These are phyloP conservation scores for Plantago ovata DNA, from an alignment of 257 asterid species.

Conservation along the genomic window DNA sequence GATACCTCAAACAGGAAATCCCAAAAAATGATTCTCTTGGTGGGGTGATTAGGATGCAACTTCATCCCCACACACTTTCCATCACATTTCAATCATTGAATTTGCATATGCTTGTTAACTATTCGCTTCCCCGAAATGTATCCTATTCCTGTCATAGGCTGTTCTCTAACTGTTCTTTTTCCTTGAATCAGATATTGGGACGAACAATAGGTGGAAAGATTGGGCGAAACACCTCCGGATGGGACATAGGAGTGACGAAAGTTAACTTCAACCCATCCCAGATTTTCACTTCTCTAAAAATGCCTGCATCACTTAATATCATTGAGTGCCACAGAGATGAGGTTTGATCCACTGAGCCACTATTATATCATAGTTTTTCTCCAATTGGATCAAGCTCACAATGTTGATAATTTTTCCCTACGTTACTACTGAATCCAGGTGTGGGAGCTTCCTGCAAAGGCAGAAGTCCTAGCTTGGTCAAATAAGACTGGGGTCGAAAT, in stretches of 20 bases:
- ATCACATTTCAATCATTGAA: background rate
- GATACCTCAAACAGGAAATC: background rate
- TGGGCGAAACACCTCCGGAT: conserved; percentile 64
- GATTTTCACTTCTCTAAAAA: conserved; percentile 43
- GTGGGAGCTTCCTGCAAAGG: conserved; percentile 68
- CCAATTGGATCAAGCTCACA: background rate
- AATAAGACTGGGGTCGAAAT: conserved; percentile 71
- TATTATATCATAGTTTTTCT: background rate
- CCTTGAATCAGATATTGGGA: conserved; percentile 52
- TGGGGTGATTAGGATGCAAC: background rate
- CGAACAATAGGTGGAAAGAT: conserved; percentile 80
- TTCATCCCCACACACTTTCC: background rate
- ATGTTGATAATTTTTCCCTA: background rate
- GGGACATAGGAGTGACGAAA: conserved; percentile 81
- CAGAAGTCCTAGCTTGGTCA: conserved; percentile 79
- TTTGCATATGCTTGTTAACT: background rate
- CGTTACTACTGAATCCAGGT: conserved; percentile 32
- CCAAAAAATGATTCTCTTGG: background rate
- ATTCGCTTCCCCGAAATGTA: background rate
- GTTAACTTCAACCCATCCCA: conserved; percentile 51
- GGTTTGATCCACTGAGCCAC: conserved; percentile 33
- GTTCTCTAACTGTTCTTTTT: background rate
- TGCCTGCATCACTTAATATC: conserved; percentile 59
- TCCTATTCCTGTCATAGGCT: background rate
- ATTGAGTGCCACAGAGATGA: conserved; percentile 89